Conservation (phyloP, 2,329 filamentous ascomycete species). For the Aspergillus sp. region DNA sequence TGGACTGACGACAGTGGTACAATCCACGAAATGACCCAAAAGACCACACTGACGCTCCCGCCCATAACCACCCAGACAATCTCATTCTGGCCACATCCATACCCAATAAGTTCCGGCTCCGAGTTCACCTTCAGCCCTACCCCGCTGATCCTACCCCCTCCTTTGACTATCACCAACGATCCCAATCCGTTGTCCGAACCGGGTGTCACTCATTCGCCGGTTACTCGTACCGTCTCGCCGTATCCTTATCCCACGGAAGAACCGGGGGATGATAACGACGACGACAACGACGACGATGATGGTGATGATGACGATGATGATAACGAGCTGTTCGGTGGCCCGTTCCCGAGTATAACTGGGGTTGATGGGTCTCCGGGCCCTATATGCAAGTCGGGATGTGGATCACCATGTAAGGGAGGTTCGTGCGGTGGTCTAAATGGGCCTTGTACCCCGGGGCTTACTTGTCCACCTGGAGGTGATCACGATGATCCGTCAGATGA, state of each 20-base stretch:
- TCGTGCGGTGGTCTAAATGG: neutral
- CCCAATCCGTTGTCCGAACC: neutral
- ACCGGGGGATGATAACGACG: neutral
- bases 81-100: neutral
- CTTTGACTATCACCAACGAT: neutral
- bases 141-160: neutral
- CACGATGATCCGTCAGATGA: neutral
- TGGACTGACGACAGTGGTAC: neutral
- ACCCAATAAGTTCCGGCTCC: neutral
- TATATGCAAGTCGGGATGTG: neutral
- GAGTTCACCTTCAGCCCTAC: neutral
- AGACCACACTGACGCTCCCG: neutral
- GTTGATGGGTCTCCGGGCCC: neutral
- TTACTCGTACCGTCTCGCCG: neutral
- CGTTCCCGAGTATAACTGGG: neutral
- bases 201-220: neutral
- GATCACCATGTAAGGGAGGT: neutral
- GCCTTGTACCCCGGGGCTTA: neutral
- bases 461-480: neutral
- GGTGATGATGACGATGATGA: neutral
- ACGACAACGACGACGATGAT: no score
- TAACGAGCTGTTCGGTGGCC: neutral
- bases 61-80: neutral
- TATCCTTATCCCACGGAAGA: slow-evolving; percentile 2
- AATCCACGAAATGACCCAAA: neutral